Percentiles rank a stretch among this genome's conserved stretches.
phyloP scores from a whole-genome alignment of 805 yeast genomes.

The Sungouiella thailandica region DNA sequence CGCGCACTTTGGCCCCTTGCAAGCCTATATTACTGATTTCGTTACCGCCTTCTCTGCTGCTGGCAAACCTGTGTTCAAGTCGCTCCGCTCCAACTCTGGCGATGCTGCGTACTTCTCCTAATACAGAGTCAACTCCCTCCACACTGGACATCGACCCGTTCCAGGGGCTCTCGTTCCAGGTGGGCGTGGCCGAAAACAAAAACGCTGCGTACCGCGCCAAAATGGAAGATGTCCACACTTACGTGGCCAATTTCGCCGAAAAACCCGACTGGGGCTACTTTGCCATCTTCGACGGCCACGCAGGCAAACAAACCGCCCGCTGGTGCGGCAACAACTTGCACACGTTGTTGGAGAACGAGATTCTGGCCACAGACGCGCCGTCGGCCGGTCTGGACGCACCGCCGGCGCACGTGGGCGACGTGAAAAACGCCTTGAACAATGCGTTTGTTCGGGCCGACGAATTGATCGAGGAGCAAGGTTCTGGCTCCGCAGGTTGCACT shows the following conservation, averaged over 20 bases:
- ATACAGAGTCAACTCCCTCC: too few species aligned
- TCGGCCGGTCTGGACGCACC: constrained; percentile 16
- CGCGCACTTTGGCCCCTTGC: too few species aligned
- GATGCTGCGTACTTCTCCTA: too few species aligned
- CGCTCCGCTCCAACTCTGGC: background rate
- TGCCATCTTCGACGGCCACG: constrained; percentile 96
- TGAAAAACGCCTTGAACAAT: constrained; percentile 60
- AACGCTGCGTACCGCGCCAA: constrained; percentile 75
- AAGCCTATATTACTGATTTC: too few species aligned
- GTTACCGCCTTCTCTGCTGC: background rate
- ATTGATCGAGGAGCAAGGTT: constrained; percentile 51
- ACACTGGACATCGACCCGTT: constrained; percentile 51
- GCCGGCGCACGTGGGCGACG: constrained; percentile 32
- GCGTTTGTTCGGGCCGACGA: constrained; percentile 76
- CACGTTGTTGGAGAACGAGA: constrained; percentile 54
- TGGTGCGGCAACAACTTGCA: constrained; percentile 93
- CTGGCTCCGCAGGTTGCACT: constrained; percentile 85
- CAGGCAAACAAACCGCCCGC: constrained; percentile 87
- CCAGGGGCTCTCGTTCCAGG: constrained; percentile 62
- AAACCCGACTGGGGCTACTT: constrained; percentile 89
- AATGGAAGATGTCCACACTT: constrained; percentile 96
- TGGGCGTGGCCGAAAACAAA: constrained; percentile 89
- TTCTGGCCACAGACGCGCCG: constrained; percentile 25
- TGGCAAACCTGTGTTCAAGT: background rate
- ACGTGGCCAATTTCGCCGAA: constrained; percentile 89